These are phyloP conservation scores for Eimeria praecox DNA, from an alignment of 169 alveolate species.

Conservation along the genomic window DNA sequence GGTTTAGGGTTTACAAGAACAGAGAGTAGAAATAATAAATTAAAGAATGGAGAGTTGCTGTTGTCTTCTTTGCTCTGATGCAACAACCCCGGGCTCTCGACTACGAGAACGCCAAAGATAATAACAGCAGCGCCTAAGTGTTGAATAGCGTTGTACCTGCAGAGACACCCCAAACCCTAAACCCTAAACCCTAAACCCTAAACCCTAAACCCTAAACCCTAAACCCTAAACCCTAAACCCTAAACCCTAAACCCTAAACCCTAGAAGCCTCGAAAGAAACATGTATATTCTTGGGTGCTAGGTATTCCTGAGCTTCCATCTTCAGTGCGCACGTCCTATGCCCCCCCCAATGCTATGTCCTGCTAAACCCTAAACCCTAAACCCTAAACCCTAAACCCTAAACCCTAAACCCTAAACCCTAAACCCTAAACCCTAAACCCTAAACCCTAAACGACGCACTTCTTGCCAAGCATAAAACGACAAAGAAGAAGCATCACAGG, in stretches of 20 bases:
- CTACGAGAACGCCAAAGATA: constrained; percentile 83
- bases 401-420: too few species aligned
- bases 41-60: neutral
- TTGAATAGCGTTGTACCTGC: constrained; percentile 81
- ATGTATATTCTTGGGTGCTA: too few species aligned
- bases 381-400: too few species aligned
- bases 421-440: too few species aligned
- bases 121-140: constrained; percentile 82
- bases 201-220: neutral
- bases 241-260: neutral
- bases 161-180: neutral
- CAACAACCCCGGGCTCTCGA: constrained; percentile 69
- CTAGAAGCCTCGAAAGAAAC: neutral
- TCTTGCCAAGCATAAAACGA: constrained; percentile 22
- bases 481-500: constrained; percentile 76
- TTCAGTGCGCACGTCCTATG: too few species aligned
- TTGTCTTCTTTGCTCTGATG: constrained; percentile 1
- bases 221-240: neutral
- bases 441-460: neutral
- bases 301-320: too few species aligned
- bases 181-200: constrained; percentile 21
- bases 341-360: too few species aligned
- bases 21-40: neutral
- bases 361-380: too few species aligned
- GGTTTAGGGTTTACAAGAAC: constrained; percentile 12